phyloP scores from a whole-genome alignment of 75 land plant species.

The Ceratopteris richardii region DNA sequence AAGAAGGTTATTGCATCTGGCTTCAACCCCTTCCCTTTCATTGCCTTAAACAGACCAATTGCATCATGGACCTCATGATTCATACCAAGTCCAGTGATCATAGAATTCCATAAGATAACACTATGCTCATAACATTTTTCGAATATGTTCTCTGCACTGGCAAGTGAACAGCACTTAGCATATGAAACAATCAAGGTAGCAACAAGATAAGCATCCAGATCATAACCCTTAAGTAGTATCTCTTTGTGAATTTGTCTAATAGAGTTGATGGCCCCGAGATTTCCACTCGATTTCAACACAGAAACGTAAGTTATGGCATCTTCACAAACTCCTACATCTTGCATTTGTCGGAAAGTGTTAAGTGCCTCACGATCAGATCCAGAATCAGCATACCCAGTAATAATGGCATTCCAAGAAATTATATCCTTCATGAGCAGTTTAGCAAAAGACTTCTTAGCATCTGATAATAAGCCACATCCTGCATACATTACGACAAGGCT shows the following conservation, averaged over 20 bases:
- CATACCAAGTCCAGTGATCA: slow-evolving; percentile 33
- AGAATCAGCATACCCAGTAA: slow-evolving; percentile 41
- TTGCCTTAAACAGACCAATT: slow-evolving; percentile 18
- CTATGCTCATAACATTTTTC: slow-evolving; percentile 8
- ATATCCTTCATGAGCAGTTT: slow-evolving; percentile 34
- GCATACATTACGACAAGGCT: slow-evolving; percentile 24
- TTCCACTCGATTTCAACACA: slow-evolving; percentile 50
- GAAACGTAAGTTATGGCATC: slow-evolving; percentile 33
- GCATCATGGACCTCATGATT: slow-evolving; percentile 27
- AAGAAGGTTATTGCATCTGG: slow-evolving; percentile 26
- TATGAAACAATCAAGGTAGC: slow-evolving; percentile 29
- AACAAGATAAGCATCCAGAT: slow-evolving; percentile 12
- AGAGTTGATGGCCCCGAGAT: slow-evolving; percentile 17
- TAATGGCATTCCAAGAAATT: slow-evolving; percentile 54
- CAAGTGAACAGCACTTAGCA: slow-evolving; percentile 28
- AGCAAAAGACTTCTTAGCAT: slow-evolving; percentile 31
- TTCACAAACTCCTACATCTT: slow-evolving; percentile 17
- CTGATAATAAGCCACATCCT: slow-evolving; percentile 15
- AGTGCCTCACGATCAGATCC: slow-evolving; percentile 29
- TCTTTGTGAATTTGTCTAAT: slow-evolving; percentile 24
- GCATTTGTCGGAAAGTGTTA: slow-evolving; percentile 32
- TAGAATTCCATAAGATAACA: slow-evolving; percentile 27
- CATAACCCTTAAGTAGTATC: slow-evolving; percentile 7
- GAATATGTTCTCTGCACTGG: slow-evolving; percentile 13
- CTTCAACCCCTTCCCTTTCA: slow-evolving; percentile 19